Percentiles rank a stretch among this genome's conserved stretches.
phyloP scores from a whole-genome alignment of 2,329 filamentous ascomycete genomes.

The Neurospora sp. region DNA sequence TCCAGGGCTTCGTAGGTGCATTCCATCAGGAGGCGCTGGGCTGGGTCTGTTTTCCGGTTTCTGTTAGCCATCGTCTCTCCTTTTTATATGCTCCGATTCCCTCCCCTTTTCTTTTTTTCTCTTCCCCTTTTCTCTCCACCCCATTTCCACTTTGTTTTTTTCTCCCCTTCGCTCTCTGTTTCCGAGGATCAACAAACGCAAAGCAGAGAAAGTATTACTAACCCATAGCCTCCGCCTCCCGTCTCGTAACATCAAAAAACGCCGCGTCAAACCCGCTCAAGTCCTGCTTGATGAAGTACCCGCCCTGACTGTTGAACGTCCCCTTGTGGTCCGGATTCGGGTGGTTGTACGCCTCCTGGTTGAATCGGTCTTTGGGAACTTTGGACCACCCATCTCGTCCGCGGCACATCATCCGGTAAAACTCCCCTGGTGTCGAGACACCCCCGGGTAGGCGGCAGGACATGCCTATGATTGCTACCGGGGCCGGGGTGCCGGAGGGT shows the following conservation, averaged over 20 bases:
- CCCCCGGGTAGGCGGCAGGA: conserved; percentile 22
- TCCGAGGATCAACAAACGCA: neutral
- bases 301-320: conserved; percentile 21
- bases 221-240: conserved; percentile 27
- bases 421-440: conserved; percentile 22
- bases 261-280: conserved; percentile 21
- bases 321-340: conserved; percentile 24
- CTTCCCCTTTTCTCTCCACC: neutral
- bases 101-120: neutral
- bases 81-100: neutral
- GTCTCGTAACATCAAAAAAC: conserved; percentile 27
- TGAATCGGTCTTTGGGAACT: conserved; percentile 24
- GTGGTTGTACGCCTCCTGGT: conserved; percentile 24
- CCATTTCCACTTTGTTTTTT: neutral
- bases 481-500: conserved; percentile 1
- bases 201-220: conserved; percentile 1
- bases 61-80: neutral
- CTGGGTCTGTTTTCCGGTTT: conserved; percentile 16
- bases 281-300: conserved; percentile 25
- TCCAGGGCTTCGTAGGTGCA: conserved; percentile 26
- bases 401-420: conserved; percentile 22
- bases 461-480: conserved; percentile 25
- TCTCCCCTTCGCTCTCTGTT: neutral
- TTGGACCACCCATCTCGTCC: conserved; percentile 21
- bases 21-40: conserved; percentile 24